Percentiles rank a stretch among this genome's conserved stretches.
Conservation (phyloP, 2,329 filamentous ascomycete genomes). For the Ascomycota sp. region DNA sequence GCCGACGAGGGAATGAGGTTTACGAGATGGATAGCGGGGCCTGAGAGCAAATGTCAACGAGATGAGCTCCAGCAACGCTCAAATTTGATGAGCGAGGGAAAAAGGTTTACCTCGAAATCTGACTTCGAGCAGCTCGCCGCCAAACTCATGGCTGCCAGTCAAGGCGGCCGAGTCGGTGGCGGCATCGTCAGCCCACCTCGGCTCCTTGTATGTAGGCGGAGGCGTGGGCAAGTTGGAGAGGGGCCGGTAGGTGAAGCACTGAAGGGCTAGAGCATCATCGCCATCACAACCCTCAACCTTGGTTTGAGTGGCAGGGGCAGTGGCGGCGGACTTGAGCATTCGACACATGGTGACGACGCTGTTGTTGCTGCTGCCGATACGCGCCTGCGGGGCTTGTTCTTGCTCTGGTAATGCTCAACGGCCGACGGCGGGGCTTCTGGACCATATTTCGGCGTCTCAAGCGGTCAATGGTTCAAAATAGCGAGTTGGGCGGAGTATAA, state of each 20-base stretch:
- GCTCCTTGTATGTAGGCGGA: constrained; percentile 29
- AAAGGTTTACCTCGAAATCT: constrained; percentile 14
- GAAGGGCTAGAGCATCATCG: constrained; percentile 10
- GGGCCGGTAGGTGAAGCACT: constrained; percentile 43
- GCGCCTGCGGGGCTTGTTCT: neutral
- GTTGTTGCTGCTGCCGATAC: neutral
- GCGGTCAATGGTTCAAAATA: no score
- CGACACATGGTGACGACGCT: constrained; percentile 1
- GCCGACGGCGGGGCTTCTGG: constrained; percentile 1
- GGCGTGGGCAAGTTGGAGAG: constrained; percentile 49
- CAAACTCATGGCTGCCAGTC: constrained; percentile 28
- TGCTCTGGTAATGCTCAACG: constrained; percentile 1
- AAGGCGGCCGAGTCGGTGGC: constrained; percentile 16
- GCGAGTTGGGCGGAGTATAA: no score
- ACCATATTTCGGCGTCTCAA: constrained; percentile 4
- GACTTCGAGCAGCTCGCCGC: constrained; percentile 21
- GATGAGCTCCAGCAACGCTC: neutral
- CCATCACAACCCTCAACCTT: neutral
- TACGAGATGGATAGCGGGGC: constrained; percentile 43
- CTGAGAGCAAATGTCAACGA: constrained; percentile 22
- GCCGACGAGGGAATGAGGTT: constrained; percentile 44
- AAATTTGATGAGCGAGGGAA: neutral
- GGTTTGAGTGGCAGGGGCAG: neutral
- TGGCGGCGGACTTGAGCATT: neutral
- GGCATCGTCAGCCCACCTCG: neutral